These are phyloP conservation scores for Saccharomycopsis capsularis DNA, from an alignment of 805 yeast species.

Conservation along the genomic window DNA sequence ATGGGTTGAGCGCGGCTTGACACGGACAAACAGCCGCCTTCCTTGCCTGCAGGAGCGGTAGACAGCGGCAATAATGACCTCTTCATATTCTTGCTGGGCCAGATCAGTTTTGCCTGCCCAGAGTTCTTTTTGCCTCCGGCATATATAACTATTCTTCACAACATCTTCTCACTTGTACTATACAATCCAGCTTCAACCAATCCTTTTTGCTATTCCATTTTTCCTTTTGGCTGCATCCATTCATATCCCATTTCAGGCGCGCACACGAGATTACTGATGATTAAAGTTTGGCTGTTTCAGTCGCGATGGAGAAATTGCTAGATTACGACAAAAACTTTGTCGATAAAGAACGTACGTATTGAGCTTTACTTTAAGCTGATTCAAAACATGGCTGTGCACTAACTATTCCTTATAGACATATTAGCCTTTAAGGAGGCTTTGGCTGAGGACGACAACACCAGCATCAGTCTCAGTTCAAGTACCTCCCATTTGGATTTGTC, in stretches of 20 bases:
- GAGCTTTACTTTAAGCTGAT: conserved; percentile 17
- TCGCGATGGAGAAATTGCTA: conserved; percentile 16
- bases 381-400: not conserved
- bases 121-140: not conserved
- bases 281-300: too few species aligned
- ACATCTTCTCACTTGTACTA: not conserved
- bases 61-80: too few species aligned
- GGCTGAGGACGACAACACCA: conserved; percentile 27
- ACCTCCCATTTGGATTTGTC: conserved; percentile 1
- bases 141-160: too few species aligned
- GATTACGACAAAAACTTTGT: conserved; percentile 27
- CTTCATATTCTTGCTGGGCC: too few species aligned
- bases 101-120: not conserved
- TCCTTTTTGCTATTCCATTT: not conserved
- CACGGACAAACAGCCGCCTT: too few species aligned
- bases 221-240: not conserved
- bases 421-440: conserved; percentile 34
- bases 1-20: too few species aligned
- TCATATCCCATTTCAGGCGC: not conserved
- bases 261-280: not conserved
- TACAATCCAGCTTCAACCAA: not conserved
- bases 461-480: conserved; percentile 19
- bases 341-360: conserved; percentile 29
- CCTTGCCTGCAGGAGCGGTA: too few species aligned
- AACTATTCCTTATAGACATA: conserved; percentile 25